A percentile compares a stretch with the other conserved stretches of the same genome.
phyloP scores from a whole-genome alignment of 1,284 basidiomycete species.

The Ustilago loliicola region DNA sequence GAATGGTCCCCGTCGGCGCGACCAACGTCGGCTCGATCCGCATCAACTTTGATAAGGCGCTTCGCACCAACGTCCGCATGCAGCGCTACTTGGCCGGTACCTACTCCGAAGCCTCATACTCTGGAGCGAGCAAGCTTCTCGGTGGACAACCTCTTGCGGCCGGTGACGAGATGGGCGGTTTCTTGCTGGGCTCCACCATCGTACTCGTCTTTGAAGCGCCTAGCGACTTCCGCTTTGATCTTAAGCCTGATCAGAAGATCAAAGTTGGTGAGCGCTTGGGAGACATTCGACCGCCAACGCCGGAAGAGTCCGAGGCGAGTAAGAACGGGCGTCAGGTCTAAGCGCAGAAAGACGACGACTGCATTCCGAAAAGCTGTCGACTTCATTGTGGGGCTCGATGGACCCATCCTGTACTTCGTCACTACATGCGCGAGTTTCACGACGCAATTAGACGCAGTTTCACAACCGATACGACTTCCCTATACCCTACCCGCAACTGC shows the following conservation, averaged over 20 bases:
- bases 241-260: constrained; percentile 87
- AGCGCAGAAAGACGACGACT: neutral
- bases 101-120: constrained; percentile 83
- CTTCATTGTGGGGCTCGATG: neutral
- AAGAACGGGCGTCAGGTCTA: constrained; percentile 38
- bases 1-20: constrained; percentile 97
- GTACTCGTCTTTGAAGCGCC: constrained; percentile 98
- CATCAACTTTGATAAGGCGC: constrained; percentile 92
- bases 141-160: constrained; percentile 87
- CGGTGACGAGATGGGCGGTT: constrained; percentile 97
- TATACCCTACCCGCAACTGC: constrained; percentile 33
- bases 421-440: no score
- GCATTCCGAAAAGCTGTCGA: neutral
- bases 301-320: constrained; percentile 14
- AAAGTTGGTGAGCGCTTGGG: constrained; percentile 83
- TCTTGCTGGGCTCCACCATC: constrained; percentile 93
- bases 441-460: neutral
- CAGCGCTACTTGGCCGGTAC: constrained; percentile 76
- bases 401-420: no score
- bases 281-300: constrained; percentile 49
- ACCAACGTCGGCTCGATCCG: constrained; percentile 98
- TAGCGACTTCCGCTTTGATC: constrained; percentile 81
- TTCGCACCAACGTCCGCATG: constrained; percentile 69
- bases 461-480: neutral
- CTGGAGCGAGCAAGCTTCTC: constrained; percentile 74